Percentiles rank a stretch among this genome's conserved stretches.
Conservation (phyloP, 331 rosid genomes). For the Phaseolus coccineus region DNA sequence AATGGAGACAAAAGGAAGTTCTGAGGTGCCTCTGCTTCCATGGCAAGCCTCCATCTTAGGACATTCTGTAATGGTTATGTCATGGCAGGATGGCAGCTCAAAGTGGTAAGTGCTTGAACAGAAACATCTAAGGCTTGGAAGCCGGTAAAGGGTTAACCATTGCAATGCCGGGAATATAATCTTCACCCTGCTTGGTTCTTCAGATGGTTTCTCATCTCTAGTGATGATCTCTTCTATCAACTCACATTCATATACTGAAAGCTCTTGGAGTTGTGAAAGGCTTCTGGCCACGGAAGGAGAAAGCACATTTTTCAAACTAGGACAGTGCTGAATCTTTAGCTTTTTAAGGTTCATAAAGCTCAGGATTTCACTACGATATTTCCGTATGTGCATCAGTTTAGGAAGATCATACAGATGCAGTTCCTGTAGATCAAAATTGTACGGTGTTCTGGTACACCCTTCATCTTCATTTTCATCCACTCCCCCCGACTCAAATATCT, state of each 20-base stretch:
- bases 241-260: slow-evolving; percentile 5
- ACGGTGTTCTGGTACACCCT: neutral
- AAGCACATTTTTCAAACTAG: slow-evolving; percentile 11
- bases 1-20: neutral
- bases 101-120: slow-evolving; percentile 11
- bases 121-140: neutral
- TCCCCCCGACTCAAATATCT: slow-evolving; percentile 39
- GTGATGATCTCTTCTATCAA: neutral
- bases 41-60: slow-evolving; percentile 13
- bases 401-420: slow-evolving; percentile 30
- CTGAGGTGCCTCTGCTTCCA: slow-evolving; percentile 12
- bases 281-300: neutral
- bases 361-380: slow-evolving; percentile 24
- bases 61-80: slow-evolving; percentile 23
- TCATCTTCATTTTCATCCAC: slow-evolving; percentile 23
- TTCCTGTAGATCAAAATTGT: slow-evolving; percentile 31
- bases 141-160: slow-evolving; percentile 14
- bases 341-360: neutral
- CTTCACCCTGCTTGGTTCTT: neutral
- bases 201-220: neutral
- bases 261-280: slow-evolving; percentile 5
- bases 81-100: neutral
- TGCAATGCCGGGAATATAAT: neutral
- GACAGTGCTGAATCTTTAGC: neutral
- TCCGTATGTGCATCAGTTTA: slow-evolving; percentile 31